phyloP scores from a whole-genome alignment of 306 rosid genomes.

The Acacia crassicarpa region DNA sequence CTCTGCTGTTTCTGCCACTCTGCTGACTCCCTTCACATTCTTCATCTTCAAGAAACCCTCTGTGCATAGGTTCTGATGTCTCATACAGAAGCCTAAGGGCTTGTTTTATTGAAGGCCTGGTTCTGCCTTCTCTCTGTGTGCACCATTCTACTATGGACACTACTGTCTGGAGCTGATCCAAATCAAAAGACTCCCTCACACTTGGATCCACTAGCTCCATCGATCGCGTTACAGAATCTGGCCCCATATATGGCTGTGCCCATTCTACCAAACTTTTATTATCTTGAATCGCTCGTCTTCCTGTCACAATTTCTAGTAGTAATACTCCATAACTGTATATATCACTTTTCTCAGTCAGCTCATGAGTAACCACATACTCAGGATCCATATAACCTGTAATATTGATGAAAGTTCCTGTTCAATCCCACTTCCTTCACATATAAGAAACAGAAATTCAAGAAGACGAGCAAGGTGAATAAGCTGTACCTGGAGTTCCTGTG shows the following conservation, averaged over 20 bases:
- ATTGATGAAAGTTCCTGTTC: not conserved
- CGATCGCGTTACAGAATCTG: slow-evolving; percentile 53
- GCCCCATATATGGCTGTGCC: slow-evolving; percentile 64
- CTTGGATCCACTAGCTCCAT: slow-evolving; percentile 77
- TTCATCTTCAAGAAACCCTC: slow-evolving; percentile 67
- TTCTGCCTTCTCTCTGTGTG: slow-evolving; percentile 84
- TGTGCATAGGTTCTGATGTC: slow-evolving; percentile 86
- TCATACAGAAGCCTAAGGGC: slow-evolving; percentile 92
- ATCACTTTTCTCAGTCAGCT: slow-evolving; percentile 94
- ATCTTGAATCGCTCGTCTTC: slow-evolving; percentile 79
- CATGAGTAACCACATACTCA: slow-evolving; percentile 89
- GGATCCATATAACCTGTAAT: slow-evolving; percentile 97
- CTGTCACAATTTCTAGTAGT: slow-evolving; percentile 81
- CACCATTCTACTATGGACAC: slow-evolving; percentile 84
- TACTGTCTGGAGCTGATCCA: slow-evolving; percentile 81
- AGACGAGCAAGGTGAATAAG: slow-evolving; percentile 8
- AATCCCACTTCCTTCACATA: not conserved
- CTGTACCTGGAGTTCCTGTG: slow-evolving; percentile 88
- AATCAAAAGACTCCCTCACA: slow-evolving; percentile 66
- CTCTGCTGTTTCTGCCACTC: slow-evolving; percentile 69
- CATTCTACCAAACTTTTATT: slow-evolving; percentile 83
- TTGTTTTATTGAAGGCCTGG: slow-evolving; percentile 88
- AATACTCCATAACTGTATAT: slow-evolving; percentile 90
- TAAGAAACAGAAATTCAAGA: not conserved
- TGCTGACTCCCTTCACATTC: slow-evolving; percentile 62